Base-by-base conservation (phyloP, 2,329 filamentous ascomycete species). In the Cordyceps javanica region DNA sequence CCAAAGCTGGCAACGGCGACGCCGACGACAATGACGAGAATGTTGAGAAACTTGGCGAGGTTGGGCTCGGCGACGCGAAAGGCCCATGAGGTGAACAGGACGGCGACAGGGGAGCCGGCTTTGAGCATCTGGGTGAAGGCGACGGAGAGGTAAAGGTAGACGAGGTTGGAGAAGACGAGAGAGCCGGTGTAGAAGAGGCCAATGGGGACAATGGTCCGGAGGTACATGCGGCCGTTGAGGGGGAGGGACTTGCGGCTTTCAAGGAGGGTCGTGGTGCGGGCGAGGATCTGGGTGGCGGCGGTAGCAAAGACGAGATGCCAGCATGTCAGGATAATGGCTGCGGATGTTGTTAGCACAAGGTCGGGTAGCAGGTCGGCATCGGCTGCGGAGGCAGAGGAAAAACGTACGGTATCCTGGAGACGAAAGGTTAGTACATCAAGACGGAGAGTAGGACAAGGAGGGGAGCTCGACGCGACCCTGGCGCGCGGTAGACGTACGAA, bases 71-170 rank as follows among this genome's bases (percentile, higher is more conserved):
- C 75, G 26, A 82, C 73, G 49, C 78, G 72, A 75, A 77, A 81
- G 58, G 76, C 68, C 84, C 85, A 89, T n/a, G 81, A 82, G 46
- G 81, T 77, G 65, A 89, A 72, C 52, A 89, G 79, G 23, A 87
- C 85, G 54, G 82, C 83, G 59, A 88, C 85, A 28, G 86, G 86
- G 6, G 82, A 83, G 46, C 81, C 84, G 58, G 86, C 82, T 81
- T 80, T 89, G 66, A 88, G 77, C 83, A 88, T 88, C 74, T 88
- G 85, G 63, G 87, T 87, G 67, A 88, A 88, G 41, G 83, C 79
- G 55, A 88, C 83, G 57, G 79, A 85, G 55, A 88, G 78, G 69
- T 88, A 86, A 56, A 88, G 77, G 68, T 88, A 88, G 62, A 85
- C 82, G 67, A 86, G 73, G 70, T 88, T 88, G 63, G 82, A 85